Evolutionary conservation across 2,329 filamentous ascomycete genomes (phyloP).

Genomic region (Xylariaceae sp.): DNA sequence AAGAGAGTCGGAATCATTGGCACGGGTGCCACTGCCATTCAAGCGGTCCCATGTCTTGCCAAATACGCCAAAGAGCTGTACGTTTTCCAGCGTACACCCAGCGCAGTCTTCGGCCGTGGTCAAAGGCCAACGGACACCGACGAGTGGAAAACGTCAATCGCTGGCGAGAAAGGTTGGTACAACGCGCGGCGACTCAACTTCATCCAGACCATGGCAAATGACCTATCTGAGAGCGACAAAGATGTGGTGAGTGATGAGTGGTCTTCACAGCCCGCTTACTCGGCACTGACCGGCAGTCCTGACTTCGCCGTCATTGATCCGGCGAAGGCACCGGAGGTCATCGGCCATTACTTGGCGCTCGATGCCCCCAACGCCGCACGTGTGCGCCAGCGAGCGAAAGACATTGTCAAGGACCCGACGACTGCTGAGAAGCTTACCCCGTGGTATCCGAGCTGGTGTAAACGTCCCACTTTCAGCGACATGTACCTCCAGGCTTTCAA

Average conservation of each 20-base stretch:
- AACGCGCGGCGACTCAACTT: conserved; percentile 42
- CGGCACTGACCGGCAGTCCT: conserved; percentile 34
- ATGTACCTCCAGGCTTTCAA: conserved; percentile 59
- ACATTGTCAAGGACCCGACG: conserved; percentile 47
- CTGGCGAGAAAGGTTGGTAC: conserved; percentile 46
- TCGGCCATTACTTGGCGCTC: conserved; percentile 34
- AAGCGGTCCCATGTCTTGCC: conserved; percentile 42
- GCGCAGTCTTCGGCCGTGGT: conserved; percentile 20
- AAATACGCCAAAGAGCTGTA: conserved; percentile 47
- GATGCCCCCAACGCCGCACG: conserved; percentile 41
- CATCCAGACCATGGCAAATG: conserved; percentile 33
- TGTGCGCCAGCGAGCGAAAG: conserved; percentile 44
- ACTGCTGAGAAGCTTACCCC: conserved; percentile 46
- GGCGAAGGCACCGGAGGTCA: conserved; percentile 34
- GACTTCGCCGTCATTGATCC: conserved; percentile 29
- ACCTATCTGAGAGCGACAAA: conserved; percentile 12
- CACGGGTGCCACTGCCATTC: conserved; percentile 47
- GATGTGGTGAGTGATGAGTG: conserved; percentile 50
- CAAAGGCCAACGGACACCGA: conserved; percentile 33
- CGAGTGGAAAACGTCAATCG: conserved; percentile 35
- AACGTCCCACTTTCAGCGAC: conserved; percentile 60
- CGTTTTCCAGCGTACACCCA: conserved; percentile 55
- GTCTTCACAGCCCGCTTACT: conserved; percentile 38
- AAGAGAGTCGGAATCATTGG: conserved; percentile 48
- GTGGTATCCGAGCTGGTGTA: conserved; percentile 57